Evolutionary conservation across 2,329 filamentous ascomycete genomes (phyloP).

Genomic region (Aspergillus sergii): DNA sequence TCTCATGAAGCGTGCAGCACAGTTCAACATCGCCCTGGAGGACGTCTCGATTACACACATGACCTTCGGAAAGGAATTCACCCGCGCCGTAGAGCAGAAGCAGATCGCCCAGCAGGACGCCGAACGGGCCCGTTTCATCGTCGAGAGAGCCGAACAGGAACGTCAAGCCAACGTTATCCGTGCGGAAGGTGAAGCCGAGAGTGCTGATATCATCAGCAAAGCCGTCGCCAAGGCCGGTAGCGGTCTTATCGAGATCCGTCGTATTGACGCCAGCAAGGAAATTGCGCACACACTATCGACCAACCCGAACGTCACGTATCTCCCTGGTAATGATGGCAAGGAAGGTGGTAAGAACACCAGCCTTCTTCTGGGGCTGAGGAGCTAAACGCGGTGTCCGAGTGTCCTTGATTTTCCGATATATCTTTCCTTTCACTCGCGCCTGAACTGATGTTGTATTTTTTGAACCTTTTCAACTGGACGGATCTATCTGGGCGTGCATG

Average conservation of each 20-base stretch:
- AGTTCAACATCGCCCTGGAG: constrained; percentile 99
- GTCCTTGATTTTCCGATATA: constrained; percentile 29
- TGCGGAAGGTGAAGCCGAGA: constrained; percentile 96
- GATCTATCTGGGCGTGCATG: constrained; percentile 30
- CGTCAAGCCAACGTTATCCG: constrained; percentile 97
- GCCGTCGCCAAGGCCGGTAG: constrained; percentile 92
- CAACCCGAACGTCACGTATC: constrained; percentile 95
- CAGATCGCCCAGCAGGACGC: constrained; percentile 99
- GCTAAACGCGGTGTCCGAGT: constrained; percentile 33
- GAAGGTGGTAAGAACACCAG: constrained; percentile 65
- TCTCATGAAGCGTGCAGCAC: constrained; percentile 85
- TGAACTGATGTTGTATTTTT: constrained; percentile 6
- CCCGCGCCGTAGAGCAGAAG: constrained; percentile 98
- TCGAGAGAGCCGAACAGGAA: constrained; percentile 98
- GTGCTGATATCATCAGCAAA: constrained; percentile 90
- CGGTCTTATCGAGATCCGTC: constrained; percentile 90
- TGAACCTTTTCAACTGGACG: constrained; percentile 18
- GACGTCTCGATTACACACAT: constrained; percentile 99
- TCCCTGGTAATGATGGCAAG: constrained; percentile 70
- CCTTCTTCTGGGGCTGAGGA: constrained; percentile 68
- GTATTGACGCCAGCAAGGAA: constrained; percentile 95
- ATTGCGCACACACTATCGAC: constrained; percentile 85
- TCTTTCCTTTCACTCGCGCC: constrained; percentile 1
- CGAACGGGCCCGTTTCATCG: constrained; percentile 94
- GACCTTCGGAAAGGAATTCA: constrained; percentile 99